Conservation (phyloP, 176 grass and related monocot species). For the Cymbopogon citratus region DNA sequence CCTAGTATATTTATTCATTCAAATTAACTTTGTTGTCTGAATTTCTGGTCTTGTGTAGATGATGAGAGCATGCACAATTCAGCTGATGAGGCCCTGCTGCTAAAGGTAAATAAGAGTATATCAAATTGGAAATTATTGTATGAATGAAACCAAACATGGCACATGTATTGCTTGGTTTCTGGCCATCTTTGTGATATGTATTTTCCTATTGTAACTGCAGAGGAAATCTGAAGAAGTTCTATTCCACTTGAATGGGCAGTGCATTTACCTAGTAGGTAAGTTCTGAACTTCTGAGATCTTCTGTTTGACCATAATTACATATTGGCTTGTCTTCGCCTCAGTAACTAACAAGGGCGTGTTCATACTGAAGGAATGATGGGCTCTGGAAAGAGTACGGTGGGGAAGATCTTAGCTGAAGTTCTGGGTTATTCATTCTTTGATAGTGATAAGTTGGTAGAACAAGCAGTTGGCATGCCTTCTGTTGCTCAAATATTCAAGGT, state of each 20-base stretch:
- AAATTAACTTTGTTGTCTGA: slow-evolving; percentile 2
- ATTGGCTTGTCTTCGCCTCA: neutral
- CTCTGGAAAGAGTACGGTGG: slow-evolving; percentile 85
- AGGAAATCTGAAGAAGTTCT: slow-evolving; percentile 72
- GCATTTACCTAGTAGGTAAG: slow-evolving; percentile 88
- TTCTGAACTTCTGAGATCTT: slow-evolving; percentile 28
- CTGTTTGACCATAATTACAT: neutral
- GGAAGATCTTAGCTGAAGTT: slow-evolving; percentile 85
- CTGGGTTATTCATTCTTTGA: slow-evolving; percentile 87
- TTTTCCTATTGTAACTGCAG: slow-evolving; percentile 37
- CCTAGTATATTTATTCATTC: neutral
- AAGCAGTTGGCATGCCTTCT: slow-evolving; percentile 73
- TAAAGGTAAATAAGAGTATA: slow-evolving; percentile 10
- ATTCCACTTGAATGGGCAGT: slow-evolving; percentile 54
- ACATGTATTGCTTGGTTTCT: neutral
- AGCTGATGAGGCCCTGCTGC: slow-evolving; percentile 51
- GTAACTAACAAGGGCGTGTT: neutral
- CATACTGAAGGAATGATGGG: slow-evolving; percentile 84
- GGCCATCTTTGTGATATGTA: slow-evolving; percentile 17
- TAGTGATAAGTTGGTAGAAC: slow-evolving; percentile 89
- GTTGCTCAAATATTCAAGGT: slow-evolving; percentile 88
- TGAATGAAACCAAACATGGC: neutral
- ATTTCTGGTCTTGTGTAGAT: slow-evolving; percentile 28
- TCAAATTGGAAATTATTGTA: neutral
- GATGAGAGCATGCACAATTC: slow-evolving; percentile 53